A percentile compares a stretch with the other conserved stretches of the same genome.
Conservation (phyloP, 2,329 filamentous ascomycete genomes). For the Paraphaeosphaeria minitans region DNA sequence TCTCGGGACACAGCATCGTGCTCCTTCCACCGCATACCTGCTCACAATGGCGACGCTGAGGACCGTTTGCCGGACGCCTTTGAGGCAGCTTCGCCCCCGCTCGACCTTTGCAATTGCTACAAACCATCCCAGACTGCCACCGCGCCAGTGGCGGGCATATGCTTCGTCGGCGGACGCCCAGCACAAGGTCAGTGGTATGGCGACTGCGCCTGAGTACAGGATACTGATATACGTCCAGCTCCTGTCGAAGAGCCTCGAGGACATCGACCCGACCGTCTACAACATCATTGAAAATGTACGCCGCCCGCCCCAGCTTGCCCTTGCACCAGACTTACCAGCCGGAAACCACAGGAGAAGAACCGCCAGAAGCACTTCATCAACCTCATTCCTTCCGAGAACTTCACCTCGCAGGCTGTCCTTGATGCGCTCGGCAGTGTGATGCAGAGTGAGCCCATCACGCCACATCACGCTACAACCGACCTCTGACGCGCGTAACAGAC, state of each 20-base stretch:
- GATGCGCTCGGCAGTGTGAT: constrained; percentile 78
- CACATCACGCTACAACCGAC: constrained; percentile 63
- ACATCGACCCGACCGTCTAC: constrained; percentile 85
- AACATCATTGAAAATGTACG: constrained; percentile 87
- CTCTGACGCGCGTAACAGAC: constrained; percentile 60
- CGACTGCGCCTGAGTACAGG: not conserved
- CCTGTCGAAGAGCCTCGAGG: constrained; percentile 76
- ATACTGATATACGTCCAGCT: constrained; percentile 61
- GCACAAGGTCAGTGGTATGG: constrained; percentile 50
- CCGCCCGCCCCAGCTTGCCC: constrained; percentile 17
- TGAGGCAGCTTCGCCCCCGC: constrained; percentile 41
- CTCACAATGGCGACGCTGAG: constrained; percentile 50
- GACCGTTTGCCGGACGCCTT: constrained; percentile 46
- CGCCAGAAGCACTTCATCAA: constrained; percentile 99
- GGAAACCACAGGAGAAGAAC: constrained; percentile 75
- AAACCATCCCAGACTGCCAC: constrained; percentile 38
- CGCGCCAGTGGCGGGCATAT: constrained; percentile 46
- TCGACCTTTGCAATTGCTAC: constrained; percentile 34
- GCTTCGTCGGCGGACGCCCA: constrained; percentile 53
- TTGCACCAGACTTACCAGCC: constrained; percentile 23
- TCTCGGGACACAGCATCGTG: constrained; percentile 15
- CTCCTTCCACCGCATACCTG: constrained; percentile 35
- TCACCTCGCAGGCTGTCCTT: constrained; percentile 97
- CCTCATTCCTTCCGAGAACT: constrained; percentile 98
- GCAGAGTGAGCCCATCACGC: constrained; percentile 49